These are phyloP conservation scores for Zea luxurians DNA, from an alignment of 176 grass and related monocot species.

Conservation along the genomic window DNA sequence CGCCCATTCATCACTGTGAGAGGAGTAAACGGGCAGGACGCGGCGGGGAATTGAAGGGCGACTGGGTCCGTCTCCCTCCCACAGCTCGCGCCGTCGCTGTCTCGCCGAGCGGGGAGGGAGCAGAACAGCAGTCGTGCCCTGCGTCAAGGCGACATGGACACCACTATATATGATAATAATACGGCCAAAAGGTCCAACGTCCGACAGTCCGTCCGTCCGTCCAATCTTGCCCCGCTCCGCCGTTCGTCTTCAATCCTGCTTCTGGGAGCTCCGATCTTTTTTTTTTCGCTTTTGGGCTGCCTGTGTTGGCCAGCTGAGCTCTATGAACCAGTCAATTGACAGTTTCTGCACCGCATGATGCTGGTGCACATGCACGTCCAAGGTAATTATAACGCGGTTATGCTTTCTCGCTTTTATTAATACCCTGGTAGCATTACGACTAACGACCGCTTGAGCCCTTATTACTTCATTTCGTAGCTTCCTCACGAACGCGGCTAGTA, in stretches of 20 bases:
- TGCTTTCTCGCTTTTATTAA: neutral
- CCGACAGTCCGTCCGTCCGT: neutral
- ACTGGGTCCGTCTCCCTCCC: conserved; percentile 14
- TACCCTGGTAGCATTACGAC: neutral
- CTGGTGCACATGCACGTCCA: neutral
- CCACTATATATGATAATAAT: too few relatives aligned
- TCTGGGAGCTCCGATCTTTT: neutral
- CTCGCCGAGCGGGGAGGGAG: conserved; percentile 17
- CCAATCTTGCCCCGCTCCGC: neutral
- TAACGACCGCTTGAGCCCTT: neutral
- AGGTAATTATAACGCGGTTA: conserved; percentile 5
- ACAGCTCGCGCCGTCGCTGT: neutral
- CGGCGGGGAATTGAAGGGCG: neutral
- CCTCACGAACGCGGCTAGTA: too few relatives aligned
- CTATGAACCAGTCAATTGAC: conserved; percentile 7
- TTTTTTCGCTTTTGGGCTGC: neutral
- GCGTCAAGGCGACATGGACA: conserved; percentile 40
- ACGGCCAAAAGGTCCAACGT: neutral
- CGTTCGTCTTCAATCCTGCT: neutral
- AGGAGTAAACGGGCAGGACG: conserved; percentile 25
- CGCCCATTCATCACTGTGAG: neutral
- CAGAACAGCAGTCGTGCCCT: conserved; percentile 28
- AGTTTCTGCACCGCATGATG: neutral
- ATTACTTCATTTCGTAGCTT: too few relatives aligned
- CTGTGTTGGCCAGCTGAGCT: neutral